These are phyloP conservation scores for Aspergillus melleus DNA, from an alignment of 2,329 filamentous ascomycete genomes.

Conservation along the genomic window DNA sequence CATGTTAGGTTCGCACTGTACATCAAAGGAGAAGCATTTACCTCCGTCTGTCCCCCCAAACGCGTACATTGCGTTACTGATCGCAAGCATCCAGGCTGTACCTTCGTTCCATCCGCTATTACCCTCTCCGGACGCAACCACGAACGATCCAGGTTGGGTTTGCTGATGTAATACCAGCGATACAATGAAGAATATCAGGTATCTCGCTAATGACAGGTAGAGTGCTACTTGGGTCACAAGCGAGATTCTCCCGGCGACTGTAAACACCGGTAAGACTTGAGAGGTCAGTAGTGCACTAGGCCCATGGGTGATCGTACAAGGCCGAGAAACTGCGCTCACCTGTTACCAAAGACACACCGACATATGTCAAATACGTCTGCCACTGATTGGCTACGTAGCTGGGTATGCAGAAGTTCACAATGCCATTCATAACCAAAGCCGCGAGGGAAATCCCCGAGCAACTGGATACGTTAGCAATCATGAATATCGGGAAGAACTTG, in stretches of 20 bases:
- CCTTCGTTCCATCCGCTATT: background rate
- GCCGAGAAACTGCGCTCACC: background rate
- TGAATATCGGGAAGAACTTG: too few species aligned
- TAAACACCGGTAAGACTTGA: background rate
- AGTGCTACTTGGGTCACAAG: background rate
- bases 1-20: background rate
- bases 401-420: background rate
- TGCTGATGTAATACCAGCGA: background rate
- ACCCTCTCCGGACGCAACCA: background rate
- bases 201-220: background rate
- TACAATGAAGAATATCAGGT: background rate
- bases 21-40: background rate
- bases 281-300: background rate
- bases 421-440: background rate
- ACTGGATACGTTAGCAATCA: background rate
- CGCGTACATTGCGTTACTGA: background rate
- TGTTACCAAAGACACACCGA: background rate
- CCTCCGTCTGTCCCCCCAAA: background rate
- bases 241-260: background rate
- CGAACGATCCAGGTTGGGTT: background rate
- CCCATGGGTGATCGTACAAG: too few species aligned
- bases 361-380: background rate
- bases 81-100: background rate
- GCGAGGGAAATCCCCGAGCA: background rate
- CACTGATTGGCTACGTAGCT: background rate